phyloP scores from a whole-genome alignment of 352 stramenopile species.

The Phytophthora citrophthora region DNA sequence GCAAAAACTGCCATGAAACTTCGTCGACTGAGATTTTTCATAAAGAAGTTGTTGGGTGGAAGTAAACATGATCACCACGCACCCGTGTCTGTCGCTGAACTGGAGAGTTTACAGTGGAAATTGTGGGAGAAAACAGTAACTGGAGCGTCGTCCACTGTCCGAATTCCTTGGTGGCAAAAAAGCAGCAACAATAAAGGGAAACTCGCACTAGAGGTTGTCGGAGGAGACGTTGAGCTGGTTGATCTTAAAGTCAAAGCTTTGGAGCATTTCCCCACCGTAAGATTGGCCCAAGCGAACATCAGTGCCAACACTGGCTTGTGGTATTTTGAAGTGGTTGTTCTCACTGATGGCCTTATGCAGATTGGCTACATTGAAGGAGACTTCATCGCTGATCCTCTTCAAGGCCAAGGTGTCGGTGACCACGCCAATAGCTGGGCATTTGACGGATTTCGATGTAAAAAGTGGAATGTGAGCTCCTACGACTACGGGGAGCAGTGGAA shows the following conservation, averaged over 20 bases:
- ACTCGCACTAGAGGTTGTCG: conserved; percentile 54
- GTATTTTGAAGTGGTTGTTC: conserved; percentile 92
- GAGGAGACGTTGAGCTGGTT: conserved; percentile 71
- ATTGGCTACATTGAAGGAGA: conserved; percentile 92
- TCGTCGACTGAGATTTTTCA: conserved; percentile 33
- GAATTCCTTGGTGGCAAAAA: conserved; percentile 40
- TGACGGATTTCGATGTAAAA: conserved; percentile 89
- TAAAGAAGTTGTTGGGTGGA: conserved; percentile 20
- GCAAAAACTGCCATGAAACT: conserved; percentile 44
- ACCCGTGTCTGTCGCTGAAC: conserved; percentile 18
- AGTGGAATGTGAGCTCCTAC: conserved; percentile 86
- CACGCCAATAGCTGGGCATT: conserved; percentile 91
- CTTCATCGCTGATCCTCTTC: conserved; percentile 83
- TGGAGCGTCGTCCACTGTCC: background rate
- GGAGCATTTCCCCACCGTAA: conserved; percentile 85
- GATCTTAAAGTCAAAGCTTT: conserved; percentile 63
- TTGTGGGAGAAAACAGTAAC: conserved; percentile 30
- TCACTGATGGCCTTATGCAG: conserved; percentile 93
- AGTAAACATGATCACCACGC: conserved; percentile 1
- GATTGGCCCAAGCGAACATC: conserved; percentile 55
- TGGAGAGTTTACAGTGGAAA: conserved; percentile 46
- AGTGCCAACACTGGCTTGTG: conserved; percentile 68
- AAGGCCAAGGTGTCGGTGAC: conserved; percentile 93
- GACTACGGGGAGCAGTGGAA: conserved; percentile 89
- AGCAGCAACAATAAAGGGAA: conserved; percentile 3